Evolutionary conservation across 345 rosid genomes (phyloP), one percentile per base, ranked within the genome.

Genomic region (Alliaria petiolata): DNA sequence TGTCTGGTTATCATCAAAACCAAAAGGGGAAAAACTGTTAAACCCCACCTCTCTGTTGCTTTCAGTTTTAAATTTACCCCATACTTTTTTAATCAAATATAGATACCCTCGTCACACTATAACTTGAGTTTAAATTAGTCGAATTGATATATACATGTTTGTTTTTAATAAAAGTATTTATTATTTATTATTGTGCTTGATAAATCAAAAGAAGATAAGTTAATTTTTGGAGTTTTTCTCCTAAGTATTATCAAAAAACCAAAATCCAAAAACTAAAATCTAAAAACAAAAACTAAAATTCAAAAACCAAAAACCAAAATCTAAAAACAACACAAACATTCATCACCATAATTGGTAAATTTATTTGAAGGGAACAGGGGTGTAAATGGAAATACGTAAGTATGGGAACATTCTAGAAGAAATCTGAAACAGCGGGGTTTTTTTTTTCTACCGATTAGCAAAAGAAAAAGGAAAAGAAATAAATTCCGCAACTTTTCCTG

Each of bases 1-100:
- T 10, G 62, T 42, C 51, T 40, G n/a, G 69, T 61, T 6, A 71
- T 62, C 75, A 50, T 33, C 16, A 50, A 1, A 71, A 47, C 60
- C 43, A 31, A 42, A 71, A 68, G 9, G 5, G 39, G 39, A n/a
- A 28, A 20, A 53, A 4, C 1, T 43, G 36, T 20, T n/a, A 50
- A 26, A 17, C 11, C 3, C 34, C 25, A 52, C 68, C 68, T 40
- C 65, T 35, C 6, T 30, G 1, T 14, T 40, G 26, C 10, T 43
- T 61, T 25, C 33, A 62, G 15, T 53, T 53, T 44, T 11, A 44
- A 34, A 0, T 19, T 26, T 7, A 1, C 7, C 46, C 39, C 46
- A 19, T 53, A 43, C n/a, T 1, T 3, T 44, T 14, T 44, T 5
- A 62, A 42, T 2, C 0, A 42, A 14, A 31, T 26, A 49, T 60